These are phyloP conservation scores for Salix arbutifolia DNA, from an alignment of 345 rosid species.

Conservation along the genomic window DNA sequence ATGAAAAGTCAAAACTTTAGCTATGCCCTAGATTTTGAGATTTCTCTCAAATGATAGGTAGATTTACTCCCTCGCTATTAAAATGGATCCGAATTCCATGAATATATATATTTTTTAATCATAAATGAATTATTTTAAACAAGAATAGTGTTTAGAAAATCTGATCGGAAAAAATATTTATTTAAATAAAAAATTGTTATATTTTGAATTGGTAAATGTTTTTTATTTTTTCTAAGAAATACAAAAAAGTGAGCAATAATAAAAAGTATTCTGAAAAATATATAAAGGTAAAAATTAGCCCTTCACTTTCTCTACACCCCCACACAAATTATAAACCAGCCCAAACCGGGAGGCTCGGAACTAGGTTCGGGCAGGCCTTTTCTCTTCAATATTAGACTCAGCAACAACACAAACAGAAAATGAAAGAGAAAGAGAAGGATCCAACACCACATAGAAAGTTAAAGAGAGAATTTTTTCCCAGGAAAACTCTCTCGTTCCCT, in stretches of 20 bases:
- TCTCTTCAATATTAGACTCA: constrained; percentile 34
- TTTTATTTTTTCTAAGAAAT: neutral
- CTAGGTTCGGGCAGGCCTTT: constrained; percentile 43
- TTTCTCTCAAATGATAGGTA: too few species aligned
- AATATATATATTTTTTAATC: neutral
- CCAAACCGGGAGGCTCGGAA: constrained; percentile 56
- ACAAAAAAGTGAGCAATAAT: neutral
- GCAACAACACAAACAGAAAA: neutral
- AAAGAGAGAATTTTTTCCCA: constrained; percentile 23
- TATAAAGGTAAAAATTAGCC: constrained; percentile 32
- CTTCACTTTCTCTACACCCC: constrained; percentile 17
- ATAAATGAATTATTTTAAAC: too few species aligned
- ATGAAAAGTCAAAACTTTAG: too few species aligned
- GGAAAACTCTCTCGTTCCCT: constrained; percentile 2
- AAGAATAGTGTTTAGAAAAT: too few species aligned
- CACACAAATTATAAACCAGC: constrained; percentile 23
- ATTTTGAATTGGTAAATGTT: neutral
- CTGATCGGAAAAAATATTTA: too few species aligned
- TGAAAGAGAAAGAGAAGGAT: constrained; percentile 8
- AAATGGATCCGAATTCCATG: too few species aligned
- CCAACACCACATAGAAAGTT: constrained; percentile 33
- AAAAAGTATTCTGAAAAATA: neutral
- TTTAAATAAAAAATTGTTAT: neutral
- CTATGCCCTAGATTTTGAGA: too few species aligned
- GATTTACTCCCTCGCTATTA: too few species aligned